Base-by-base conservation (phyloP, 2,329 filamentous ascomycete species). In the Pseudopyricularia cyperi region DNA sequence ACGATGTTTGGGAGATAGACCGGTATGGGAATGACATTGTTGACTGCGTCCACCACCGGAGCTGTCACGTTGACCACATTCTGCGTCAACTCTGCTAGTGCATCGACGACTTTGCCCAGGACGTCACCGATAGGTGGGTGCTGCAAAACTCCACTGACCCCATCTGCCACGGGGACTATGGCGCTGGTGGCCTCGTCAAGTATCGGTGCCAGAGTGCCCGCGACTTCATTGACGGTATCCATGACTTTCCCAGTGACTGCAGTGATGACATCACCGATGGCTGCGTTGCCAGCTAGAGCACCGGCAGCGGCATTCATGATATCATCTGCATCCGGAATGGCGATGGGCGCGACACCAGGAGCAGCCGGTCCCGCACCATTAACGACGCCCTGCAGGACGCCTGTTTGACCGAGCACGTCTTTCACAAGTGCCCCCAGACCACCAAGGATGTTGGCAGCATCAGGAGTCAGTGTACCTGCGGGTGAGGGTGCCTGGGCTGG, bases 371-470 rank as follows among this genome's bases (percentile, higher is more conserved):
- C 39, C 3, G 39, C 39, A 44, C 39, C 39, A 28, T 44, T 44
- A 19, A 44, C 39, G 22, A 44, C 39, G 24, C 39, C 39, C 22
- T 44, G 39, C 4, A 44, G 22, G 12, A 44, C 39, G 24, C 39
- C 39, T 44, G 39, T 15, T 44, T 44, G 22, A 8, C 39, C 44
- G 33, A 53, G 39, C 3, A 53, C 15, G 17, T 32, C 44, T 15
- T 32, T 33, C 15, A 53, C 28, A 9, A 51, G 22, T 11, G 24
- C 52, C 26, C 51, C 51, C 12, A 53, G 37, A 30, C 52, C 52
- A 22, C 52, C 52, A 7, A 51, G 34, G 22, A 53, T 34, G 37
- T 24, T 44, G 37, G 32, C 22, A 19, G 24, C 37, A 30, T 32
- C 34, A 48, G 28, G 14, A 15, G 9, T 37, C 19, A 17, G 24